Evolutionary conservation across 768 basidiomycete genomes (phyloP).

Genomic region (Lyophyllum shimeji): DNA sequence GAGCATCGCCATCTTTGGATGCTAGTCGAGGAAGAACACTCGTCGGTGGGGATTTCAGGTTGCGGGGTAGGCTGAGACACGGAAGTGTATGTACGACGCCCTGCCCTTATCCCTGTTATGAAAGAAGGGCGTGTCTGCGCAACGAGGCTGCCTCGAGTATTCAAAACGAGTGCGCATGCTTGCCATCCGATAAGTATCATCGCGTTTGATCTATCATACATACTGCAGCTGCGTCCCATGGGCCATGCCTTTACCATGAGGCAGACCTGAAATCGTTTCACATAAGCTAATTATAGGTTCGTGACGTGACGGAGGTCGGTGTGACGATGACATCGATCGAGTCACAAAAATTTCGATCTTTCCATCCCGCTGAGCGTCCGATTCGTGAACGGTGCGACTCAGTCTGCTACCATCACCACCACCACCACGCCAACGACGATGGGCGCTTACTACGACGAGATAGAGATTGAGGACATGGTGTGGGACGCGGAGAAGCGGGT

Average conservation of each 20-base stretch:
- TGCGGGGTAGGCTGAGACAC: neutral
- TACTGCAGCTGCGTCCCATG: conserved; percentile 1
- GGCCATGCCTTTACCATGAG: conserved; percentile 22
- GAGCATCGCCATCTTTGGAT: conserved; percentile 6
- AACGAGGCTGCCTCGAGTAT: conserved; percentile 20
- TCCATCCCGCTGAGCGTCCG: conserved; percentile 1
- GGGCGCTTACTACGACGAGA: conserved; percentile 93
- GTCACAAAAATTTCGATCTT: conserved; percentile 22
- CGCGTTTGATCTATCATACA: no score
- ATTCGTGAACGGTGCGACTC: no score
- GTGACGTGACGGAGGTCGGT: no score
- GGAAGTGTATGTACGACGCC: conserved; percentile 8
- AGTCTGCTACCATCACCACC: neutral
- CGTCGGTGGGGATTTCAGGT: neutral
- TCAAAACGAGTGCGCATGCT: conserved; percentile 6
- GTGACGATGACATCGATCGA: conserved; percentile 9
- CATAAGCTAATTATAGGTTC: neutral
- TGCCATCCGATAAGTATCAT: no score
- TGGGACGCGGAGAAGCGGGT: conserved; percentile 84
- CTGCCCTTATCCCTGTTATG: conserved; percentile 12
- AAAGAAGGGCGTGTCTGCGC: conserved; percentile 6
- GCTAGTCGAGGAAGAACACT: neutral
- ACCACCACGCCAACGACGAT: conserved; percentile 32
- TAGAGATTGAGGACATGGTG: conserved; percentile 95
- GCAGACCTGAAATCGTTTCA: conserved; percentile 3